Evolutionary conservation across 768 basidiomycete species (phyloP).

Genomic region (Artomyces pyxidatus): DNA sequence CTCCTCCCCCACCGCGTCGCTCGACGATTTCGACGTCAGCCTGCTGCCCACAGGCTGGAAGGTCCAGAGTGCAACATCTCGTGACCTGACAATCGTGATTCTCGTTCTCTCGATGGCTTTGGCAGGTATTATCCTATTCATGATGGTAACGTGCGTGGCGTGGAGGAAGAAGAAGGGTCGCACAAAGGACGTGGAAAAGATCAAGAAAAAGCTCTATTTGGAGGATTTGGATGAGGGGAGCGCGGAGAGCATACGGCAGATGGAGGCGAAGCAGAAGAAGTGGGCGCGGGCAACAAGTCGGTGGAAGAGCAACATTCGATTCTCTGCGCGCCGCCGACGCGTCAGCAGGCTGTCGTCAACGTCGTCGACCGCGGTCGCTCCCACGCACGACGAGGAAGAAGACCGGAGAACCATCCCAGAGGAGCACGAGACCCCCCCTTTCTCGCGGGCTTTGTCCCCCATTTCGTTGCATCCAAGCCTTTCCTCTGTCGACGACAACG

Average conservation of each 20-base stretch:
- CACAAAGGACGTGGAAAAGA: conserved; percentile 47
- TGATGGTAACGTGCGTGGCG: conserved; percentile 55
- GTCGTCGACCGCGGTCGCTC: background rate
- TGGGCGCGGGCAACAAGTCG: conserved; percentile 61
- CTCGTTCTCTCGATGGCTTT: conserved; percentile 55
- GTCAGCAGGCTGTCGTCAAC: conserved; percentile 17
- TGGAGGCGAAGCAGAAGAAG: conserved; percentile 43
- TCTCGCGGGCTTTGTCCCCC: conserved; percentile 4
- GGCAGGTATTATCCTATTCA: conserved; percentile 48
- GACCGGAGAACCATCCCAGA: background rate
- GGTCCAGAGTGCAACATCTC: background rate
- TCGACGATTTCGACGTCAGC: conserved; percentile 16
- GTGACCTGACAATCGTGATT: conserved; percentile 18
- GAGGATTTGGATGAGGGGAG: conserved; percentile 27
- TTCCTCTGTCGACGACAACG: background rate
- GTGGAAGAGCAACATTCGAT: conserved; percentile 59
- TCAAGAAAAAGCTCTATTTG: conserved; percentile 26
- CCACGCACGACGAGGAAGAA: background rate
- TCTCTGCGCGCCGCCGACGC: conserved; percentile 52
- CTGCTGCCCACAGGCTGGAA: conserved; percentile 19
- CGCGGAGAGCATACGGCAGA: conserved; percentile 29
- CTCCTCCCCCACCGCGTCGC: background rate
- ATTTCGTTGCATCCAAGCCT: background rate
- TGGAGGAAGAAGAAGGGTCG: conserved; percentile 42
- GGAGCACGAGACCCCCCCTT: background rate